Evolutionary conservation across 2,329 filamentous ascomycete genomes (phyloP), one percentile per base, ranked within the genome.

Genomic region (Colletotrichum tanaceti): DNA sequence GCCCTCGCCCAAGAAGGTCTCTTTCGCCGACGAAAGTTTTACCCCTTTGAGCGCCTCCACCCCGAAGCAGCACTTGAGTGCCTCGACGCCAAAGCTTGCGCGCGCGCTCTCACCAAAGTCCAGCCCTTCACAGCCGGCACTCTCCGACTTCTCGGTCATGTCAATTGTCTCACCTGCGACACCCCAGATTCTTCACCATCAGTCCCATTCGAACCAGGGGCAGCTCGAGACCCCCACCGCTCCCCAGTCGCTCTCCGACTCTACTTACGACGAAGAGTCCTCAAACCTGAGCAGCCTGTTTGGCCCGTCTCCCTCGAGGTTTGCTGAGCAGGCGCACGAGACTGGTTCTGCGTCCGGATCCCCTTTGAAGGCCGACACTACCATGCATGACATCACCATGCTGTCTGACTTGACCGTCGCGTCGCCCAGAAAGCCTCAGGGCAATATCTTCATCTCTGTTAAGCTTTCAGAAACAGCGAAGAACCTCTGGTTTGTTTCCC

Each of bases 301-400:
- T 41, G 39, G 16, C 16, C 13, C 39, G 14, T 52, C 47, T 7
- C 24, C 39, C 54, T n/a, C 54, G 14, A 46, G 14, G 10, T 20
- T 16, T 18, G 20, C 1, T 28, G 57, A 49, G 2, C 38, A 11
- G 35, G 39, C 32, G 1, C 43, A 22, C 10, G 65, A 68, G 1
- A 39, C 41, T 11, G 46, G 39, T 20, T 20, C 18, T 18, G 18
- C 28, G 1, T 65, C 54, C 28, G 61, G 65, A 24, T 60, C 65
- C 3, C 65, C 65, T n/a, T 65, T 55, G 1, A 68, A 65, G 35
- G 13, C 49, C 1, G 65, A 68, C 39, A 52, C 52, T 1, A 65
- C 65, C 2, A 68, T 68, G 65, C 62, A 65, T 18, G 65, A 68
- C 22, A 43, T 65, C 1, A 68, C 65, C 1, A 60, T 65, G 62